A percentile compares a stretch with the other conserved stretches of the same genome.
Evolutionary conservation across 805 yeast genomes (phyloP).

Genomic region (Millerozyma acaciae): DNA sequence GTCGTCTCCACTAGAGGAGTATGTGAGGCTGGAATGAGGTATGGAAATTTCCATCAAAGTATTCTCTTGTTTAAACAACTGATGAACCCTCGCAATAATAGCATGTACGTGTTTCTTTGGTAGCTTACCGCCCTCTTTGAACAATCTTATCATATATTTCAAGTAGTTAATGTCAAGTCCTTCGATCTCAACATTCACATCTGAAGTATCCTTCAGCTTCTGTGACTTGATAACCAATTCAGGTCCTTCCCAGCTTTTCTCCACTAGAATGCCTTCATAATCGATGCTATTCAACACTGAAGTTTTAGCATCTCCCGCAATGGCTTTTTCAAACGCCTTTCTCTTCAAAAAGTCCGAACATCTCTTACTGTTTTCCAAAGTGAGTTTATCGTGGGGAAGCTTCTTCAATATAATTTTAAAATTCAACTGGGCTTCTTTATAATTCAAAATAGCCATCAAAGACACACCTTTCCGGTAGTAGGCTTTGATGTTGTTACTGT

Average conservation of each 20-base stretch:
- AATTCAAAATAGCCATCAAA: conserved; percentile 67
- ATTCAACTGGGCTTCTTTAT: conserved; percentile 69
- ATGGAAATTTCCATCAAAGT: conserved; percentile 69
- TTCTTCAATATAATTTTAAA: conserved; percentile 57
- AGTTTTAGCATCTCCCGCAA: conserved; percentile 63
- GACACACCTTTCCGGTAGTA: conserved; percentile 88
- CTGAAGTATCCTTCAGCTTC: conserved; percentile 14
- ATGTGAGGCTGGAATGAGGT: conserved; percentile 26
- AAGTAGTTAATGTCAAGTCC: conserved; percentile 55
- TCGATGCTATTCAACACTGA: conserved; percentile 47
- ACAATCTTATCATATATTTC: conserved; percentile 60
- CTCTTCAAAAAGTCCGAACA: conserved; percentile 64
- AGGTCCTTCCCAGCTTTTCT: conserved; percentile 60
- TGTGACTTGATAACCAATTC: conserved; percentile 37
- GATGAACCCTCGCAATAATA: conserved; percentile 67
- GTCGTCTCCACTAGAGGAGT: conserved; percentile 15
- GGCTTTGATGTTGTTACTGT: conserved; percentile 68
- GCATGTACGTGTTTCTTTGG: conserved; percentile 85
- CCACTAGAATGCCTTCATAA: conserved; percentile 46
- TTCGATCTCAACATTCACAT: conserved; percentile 28
- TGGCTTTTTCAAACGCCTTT: conserved; percentile 82
- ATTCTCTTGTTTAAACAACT: conserved; percentile 60
- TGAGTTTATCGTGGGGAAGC: conserved; percentile 67
- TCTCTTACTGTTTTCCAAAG: conserved; percentile 57
- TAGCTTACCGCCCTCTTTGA: conserved; percentile 66